phyloP scores from a whole-genome alignment of 2,329 filamentous ascomycete genomes.

The Colletotrichum coccodes region DNA sequence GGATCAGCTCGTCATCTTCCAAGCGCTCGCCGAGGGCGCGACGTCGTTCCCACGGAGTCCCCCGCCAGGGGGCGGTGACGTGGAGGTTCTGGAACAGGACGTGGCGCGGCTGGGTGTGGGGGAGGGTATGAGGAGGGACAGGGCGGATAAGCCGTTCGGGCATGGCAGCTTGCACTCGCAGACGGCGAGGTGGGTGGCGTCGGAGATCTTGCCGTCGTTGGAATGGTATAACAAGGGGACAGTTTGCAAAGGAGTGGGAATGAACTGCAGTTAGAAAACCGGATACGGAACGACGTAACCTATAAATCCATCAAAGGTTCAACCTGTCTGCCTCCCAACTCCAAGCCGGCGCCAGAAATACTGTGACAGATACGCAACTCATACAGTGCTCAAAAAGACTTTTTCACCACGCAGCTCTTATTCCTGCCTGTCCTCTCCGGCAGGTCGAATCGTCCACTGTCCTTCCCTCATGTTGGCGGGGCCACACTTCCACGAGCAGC shows the following conservation, averaged over 20 bases:
- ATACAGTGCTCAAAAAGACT: background rate
- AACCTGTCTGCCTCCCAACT: constrained; percentile 8
- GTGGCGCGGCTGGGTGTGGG: constrained; percentile 42
- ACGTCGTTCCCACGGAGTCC: constrained; percentile 56
- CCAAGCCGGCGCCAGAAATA: background rate
- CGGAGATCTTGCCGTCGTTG: constrained; percentile 58
- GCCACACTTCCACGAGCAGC: constrained; percentile 61
- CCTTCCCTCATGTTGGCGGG: constrained; percentile 46
- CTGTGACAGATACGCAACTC: background rate
- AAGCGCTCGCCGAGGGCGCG: constrained; percentile 63
- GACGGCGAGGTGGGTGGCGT: constrained; percentile 70
- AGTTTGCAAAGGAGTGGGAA: constrained; percentile 59
- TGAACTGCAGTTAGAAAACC: constrained; percentile 13
- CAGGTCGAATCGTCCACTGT: constrained; percentile 31
- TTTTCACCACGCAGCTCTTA: background rate
- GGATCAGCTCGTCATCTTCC: constrained; percentile 70
- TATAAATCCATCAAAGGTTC: background rate
- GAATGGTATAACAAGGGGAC: constrained; percentile 63
- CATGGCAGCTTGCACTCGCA: constrained; percentile 65
- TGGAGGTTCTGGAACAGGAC: constrained; percentile 38
- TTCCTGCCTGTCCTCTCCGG: background rate
- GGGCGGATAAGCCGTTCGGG: constrained; percentile 61
- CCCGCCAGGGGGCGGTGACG: constrained; percentile 4
- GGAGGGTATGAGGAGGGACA: constrained; percentile 52
- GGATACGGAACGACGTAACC: constrained; percentile 1